Evolutionary conservation across 164 flowering plant genomes (phyloP).

Genomic region (Akebia trifoliata): DNA sequence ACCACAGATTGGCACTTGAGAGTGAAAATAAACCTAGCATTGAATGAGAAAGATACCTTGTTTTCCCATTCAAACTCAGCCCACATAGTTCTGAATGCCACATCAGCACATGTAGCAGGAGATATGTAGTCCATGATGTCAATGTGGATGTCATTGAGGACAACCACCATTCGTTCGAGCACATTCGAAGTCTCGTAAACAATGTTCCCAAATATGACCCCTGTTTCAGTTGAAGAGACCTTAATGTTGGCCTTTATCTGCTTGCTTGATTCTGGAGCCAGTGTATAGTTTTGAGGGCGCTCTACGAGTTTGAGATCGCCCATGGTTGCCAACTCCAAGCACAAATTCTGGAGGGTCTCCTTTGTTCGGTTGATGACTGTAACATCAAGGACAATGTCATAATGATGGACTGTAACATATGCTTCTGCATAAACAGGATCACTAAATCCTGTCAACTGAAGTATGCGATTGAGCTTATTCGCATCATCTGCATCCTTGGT

Average conservation of each 20-base stretch:
- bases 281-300: slow-evolving; percentile 95
- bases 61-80: slow-evolving; percentile 99
- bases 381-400: slow-evolving; percentile 96
- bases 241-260: slow-evolving; percentile 94
- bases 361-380: slow-evolving; percentile 90
- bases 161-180: slow-evolving; percentile 82
- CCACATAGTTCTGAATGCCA: slow-evolving; percentile 95
- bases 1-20: not conserved
- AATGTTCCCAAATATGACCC: slow-evolving; percentile 96
- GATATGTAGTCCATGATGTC: slow-evolving; percentile 99
- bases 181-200: slow-evolving; percentile 96
- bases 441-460: slow-evolving; percentile 96
- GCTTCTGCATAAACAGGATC: slow-evolving; percentile 99
- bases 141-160: slow-evolving; percentile 95
- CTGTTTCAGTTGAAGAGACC: slow-evolving; percentile 98
- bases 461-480: slow-evolving; percentile 84
- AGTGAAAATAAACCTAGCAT: slow-evolving; percentile 1
- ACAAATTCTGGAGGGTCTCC: slow-evolving; percentile 92
- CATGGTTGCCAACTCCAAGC: slow-evolving; percentile 98
- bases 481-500: slow-evolving; percentile 82
- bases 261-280: slow-evolving; percentile 95
- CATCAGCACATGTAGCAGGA: slow-evolving; percentile 91
- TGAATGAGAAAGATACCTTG: slow-evolving; percentile 52
- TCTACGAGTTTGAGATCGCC: slow-evolving; percentile 98
- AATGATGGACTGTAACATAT: slow-evolving; percentile 95